Evolutionary conservation across 176 grass and related monocot genomes (phyloP), one percentile per base, ranked within the genome.

Genomic region (Chrysopogon serrulatus): DNA sequence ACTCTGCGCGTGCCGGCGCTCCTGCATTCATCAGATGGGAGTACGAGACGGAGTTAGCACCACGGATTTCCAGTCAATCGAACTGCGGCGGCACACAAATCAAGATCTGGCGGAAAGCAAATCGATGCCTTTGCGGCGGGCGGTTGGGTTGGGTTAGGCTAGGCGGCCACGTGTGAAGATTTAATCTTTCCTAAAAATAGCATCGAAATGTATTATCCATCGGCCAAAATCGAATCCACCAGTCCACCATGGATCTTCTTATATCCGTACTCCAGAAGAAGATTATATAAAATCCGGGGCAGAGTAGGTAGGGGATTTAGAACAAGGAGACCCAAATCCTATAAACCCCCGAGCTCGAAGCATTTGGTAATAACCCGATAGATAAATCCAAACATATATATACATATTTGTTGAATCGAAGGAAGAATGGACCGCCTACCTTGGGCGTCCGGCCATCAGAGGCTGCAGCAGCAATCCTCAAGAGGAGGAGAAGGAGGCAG

Each of bases 41-140:
- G 34, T 9, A 28, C 34, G 31, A 47, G 4, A 75, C 26, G 26
- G 35, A 51, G 73, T 54, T 27, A 78, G 21, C 12, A 39, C 31
- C 17, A 19, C 6, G 37, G 27, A 26, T 27, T 30, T 6, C 15
- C 26, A 28, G 1, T 6, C 2, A 30, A 30, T 34, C 18, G 5
- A 27, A 14, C 0, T 0, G 34, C 62, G 17, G 34, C 62, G 17
- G 2, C 41, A 23, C 18, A 2, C 56, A 62, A 76, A 43, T 21
- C 68, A 85, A 85, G 78, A 89, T 89, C 83, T 82, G 71, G 15
- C 10, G 2, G 16, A 26, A 59, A 24, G 54, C 14, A 68, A 86
- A 75, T 81, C 70, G 14, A 24, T 5, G 10, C 21, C 19, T 42
- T 41, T n/a, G n/a, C n/a, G n/a, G n/a, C n/a, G 23, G 23, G 10